Base-by-base conservation (phyloP, 345 rosid genomes). In the Barbarea vulgaris region DNA sequence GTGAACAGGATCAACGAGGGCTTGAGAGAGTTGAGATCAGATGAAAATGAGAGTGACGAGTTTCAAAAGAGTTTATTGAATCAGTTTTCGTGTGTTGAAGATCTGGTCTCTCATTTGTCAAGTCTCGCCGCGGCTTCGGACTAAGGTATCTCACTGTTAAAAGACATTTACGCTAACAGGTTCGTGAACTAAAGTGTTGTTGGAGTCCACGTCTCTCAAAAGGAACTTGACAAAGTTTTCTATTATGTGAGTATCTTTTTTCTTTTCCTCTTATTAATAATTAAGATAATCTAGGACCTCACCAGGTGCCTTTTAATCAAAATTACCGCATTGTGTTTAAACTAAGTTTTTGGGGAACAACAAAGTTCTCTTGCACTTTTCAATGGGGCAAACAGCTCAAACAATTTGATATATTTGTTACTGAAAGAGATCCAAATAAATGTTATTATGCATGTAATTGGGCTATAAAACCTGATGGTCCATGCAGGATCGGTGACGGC, bases 71-170 rank as follows among this genome's bases (percentile, higher is more conserved):
- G 85, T 78, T 77, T 95, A 73, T 27, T 72, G 80, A 77, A 81
- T 64, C 96, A 89, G 30, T 78, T 87, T 62, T 85, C 89, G 70
- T 70, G 80, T 80, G 89, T 95, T 51, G 82, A 90, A 82, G 89
- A 92, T 78, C 79, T 77, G 67, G 80, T 90, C 69, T 70, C 85
- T 73, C 85, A 80, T 64, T 72, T 95, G 62, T 83, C 74, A 30
- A 76, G 83, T 75, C 80, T 92, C 47, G 77, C 84, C 31, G 77
- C 83, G 55, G 83, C 62, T 69, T 66, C 77, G 6, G 69, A 53
- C 52, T 76, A 36, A 18, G 27, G 44, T 57, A 17, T 56, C 22
- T 56, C 42, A 58, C 63, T 33, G 42, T 58, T 59, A 18, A 18
- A 17, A 10, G 6, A 59, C 47, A 33, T 18, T 30, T 36, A 13